Conservation (phyloP, 208 protist genomes). For the Leishmania tarentolae region DNA sequence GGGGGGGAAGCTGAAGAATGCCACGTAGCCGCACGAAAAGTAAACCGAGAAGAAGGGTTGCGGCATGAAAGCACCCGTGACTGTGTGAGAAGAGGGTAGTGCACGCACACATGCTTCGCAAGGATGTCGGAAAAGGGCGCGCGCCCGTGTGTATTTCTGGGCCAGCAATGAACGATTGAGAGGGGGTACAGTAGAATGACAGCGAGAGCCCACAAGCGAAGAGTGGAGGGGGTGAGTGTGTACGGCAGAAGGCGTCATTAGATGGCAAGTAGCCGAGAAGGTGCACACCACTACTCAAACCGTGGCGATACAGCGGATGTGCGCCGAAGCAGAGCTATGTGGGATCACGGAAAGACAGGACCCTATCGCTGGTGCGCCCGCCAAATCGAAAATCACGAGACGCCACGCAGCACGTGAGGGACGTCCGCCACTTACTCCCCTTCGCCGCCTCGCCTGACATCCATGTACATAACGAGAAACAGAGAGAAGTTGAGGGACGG, state of each 20-base stretch:
- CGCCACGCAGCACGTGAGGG: not conserved
- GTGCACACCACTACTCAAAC: not conserved
- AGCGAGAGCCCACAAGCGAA: not conserved
- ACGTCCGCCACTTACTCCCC: not conserved
- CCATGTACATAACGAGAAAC: not conserved
- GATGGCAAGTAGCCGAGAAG: not conserved
- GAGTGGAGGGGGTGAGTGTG: not conserved
- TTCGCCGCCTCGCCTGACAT: not conserved
- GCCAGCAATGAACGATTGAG: conserved; percentile 8
- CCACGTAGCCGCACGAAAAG: not conserved
- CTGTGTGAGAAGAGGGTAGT: not conserved
- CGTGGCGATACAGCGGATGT: not conserved
- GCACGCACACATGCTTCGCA: not conserved
- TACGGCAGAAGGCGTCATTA: not conserved
- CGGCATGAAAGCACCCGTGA: not conserved
- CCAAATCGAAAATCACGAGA: not conserved
- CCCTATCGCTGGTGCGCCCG: not conserved
- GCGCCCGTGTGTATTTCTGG: not conserved
- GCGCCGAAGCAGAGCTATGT: not conserved
- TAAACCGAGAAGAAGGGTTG: not conserved
- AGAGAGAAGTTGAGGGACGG: not conserved
- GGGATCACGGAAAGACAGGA: not conserved
- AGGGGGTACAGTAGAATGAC: conserved; percentile 3
- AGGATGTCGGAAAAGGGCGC: not conserved
- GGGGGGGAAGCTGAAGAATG: too few species aligned